A percentile compares a stretch with the other conserved stretches of the same genome.
Conservation (phyloP, 2,329 filamentous ascomycete genomes). For the Cercospora sp. region DNA sequence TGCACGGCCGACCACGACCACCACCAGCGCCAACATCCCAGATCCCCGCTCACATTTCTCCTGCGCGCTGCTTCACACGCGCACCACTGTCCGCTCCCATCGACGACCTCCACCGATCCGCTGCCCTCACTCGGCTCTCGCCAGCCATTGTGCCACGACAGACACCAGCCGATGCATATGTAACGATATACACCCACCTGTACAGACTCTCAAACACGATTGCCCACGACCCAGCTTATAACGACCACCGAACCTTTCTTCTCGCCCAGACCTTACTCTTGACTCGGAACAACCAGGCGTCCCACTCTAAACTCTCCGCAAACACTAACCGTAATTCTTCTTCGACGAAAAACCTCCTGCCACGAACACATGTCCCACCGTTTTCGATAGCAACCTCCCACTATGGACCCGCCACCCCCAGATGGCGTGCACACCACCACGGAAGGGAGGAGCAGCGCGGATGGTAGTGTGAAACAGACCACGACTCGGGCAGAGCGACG, state of each 20-base stretch:
- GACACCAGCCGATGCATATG: not conserved
- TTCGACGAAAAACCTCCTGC: not conserved
- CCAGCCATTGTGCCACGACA: not conserved
- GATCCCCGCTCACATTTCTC: not conserved
- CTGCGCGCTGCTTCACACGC: not conserved
- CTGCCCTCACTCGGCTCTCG: not conserved
- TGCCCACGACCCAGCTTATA: not conserved
- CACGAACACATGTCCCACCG: slow-evolving; percentile 5
- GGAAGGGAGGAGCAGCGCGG: not conserved
- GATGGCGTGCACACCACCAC: slow-evolving; percentile 2
- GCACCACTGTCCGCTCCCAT: not conserved
- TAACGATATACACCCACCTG: not conserved
- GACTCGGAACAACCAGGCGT: not conserved
- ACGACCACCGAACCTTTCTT: not conserved
- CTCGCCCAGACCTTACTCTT: not conserved
- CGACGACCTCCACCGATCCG: not conserved
- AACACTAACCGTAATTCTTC: not conserved
- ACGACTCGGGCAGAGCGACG: slow-evolving; percentile 9
- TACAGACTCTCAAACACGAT: not conserved
- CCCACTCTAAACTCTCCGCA: not conserved
- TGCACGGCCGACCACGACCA: not conserved
- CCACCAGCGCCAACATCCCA: not conserved
- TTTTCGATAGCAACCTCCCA: slow-evolving; percentile 6
- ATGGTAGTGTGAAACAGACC: slow-evolving; percentile 11
- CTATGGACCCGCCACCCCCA: slow-evolving; percentile 14